Base-by-base conservation (phyloP, 148 eudicot species). In the Pouteria glomerata region DNA sequence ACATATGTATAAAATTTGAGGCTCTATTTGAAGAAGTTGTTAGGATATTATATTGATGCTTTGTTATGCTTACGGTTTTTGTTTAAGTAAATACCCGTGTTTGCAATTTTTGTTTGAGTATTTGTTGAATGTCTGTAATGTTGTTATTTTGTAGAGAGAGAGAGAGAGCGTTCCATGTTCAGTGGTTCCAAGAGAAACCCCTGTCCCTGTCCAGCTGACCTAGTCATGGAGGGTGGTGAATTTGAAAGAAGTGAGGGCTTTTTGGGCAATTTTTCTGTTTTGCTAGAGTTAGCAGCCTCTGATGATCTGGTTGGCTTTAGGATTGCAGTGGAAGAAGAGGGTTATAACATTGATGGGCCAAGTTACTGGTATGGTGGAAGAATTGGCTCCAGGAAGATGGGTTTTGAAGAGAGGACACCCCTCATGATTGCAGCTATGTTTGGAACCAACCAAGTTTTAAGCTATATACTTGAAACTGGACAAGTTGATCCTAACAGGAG, bases 371-470 rank as follows among this genome's bases (percentile, higher is more conserved):
- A 90, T 68, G 92, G 92, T 29, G 78, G 92, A 76, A 84, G 76
- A 79, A 58, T 84, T 27, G 94, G 97, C 73, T 92, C 86, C 10
- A 96, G 87, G 77, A 87, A 88, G 88, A 80, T 96, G 88, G 89
- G 88, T 12, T 84, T 84, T 33, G 96, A 87, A 58, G 93, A 90
- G 82, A 79, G 99, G 74, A 96, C 97, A 1, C 96, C 99, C 0
- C 75, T 96, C 56, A 83, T 90, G 96, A 69, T 96, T 57, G 96
- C 99, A 74, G 82, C 99, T 31, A 81, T 84, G 86, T 92, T 90
- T 77, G 97, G 96, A 2, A 85, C 92, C 82, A 88, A 73, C 53
- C 79, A 85, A 42, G 81, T 96, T 2, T 34, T 92, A 75, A 74
- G 56, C 27, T 90, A 81, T 66, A 82, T 96, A 47, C 81, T 96